phyloP scores from a whole-genome alignment of 768 basidiomycete genomes.

The Suillus paluster region DNA sequence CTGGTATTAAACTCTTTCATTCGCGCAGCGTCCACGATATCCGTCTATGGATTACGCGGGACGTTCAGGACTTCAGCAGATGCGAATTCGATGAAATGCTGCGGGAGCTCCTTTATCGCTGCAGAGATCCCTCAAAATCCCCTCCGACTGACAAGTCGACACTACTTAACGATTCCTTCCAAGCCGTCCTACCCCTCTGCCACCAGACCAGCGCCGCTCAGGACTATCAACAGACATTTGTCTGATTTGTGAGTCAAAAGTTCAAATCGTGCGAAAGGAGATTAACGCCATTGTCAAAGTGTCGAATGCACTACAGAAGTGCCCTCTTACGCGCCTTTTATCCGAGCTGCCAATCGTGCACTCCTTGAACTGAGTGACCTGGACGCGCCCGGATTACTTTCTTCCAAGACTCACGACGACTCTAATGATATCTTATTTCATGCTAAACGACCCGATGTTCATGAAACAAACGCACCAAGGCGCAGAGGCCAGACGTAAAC shows the following conservation, averaged over 20 bases:
- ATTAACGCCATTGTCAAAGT: neutral
- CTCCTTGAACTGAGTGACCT: neutral
- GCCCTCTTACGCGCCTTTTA: neutral
- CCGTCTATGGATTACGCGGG: neutral
- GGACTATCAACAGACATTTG: neutral
- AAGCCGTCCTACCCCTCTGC: slow-evolving; percentile 5
- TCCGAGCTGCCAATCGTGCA: neutral
- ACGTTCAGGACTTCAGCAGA: neutral
- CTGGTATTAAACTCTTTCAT: neutral
- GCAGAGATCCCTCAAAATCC: neutral
- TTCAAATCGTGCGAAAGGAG: neutral
- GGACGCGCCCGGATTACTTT: neutral
- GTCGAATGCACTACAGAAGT: accelerated
- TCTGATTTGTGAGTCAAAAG: neutral
- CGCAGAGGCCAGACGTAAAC: neutral
- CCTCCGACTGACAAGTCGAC: slow-evolving; percentile 2
- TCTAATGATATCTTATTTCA: neutral
- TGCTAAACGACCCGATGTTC: neutral
- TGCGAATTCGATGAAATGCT: neutral
- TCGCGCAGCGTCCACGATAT: neutral
- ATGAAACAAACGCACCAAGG: neutral
- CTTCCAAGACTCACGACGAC: neutral
- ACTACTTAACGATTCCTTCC: neutral
- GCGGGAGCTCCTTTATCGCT: neutral
- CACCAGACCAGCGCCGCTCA: neutral